These are phyloP conservation scores for Flaveria trinervia DNA, from an alignment of 129 eudicot genomes.

Conservation along the genomic window DNA sequence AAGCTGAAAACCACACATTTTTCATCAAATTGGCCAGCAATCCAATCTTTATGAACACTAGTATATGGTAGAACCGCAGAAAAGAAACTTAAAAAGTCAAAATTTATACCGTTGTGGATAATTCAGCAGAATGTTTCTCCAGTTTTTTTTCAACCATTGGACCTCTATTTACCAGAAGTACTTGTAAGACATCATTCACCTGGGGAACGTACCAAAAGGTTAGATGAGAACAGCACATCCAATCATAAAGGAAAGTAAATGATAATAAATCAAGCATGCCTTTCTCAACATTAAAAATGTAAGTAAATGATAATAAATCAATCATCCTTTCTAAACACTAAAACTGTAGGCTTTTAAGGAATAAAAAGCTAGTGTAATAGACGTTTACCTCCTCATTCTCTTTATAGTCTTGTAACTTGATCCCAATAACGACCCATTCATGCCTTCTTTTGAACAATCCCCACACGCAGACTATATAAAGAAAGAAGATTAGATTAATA, in stretches of 20 bases:
- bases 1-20: constrained; percentile 49
- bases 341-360: not conserved
- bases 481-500: not conserved
- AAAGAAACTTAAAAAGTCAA: constrained; percentile 12
- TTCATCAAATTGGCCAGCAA: constrained; percentile 6
- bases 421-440: constrained; percentile 21
- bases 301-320: not conserved
- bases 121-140: constrained; percentile 56
- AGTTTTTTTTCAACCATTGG: constrained; percentile 49
- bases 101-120: constrained; percentile 48
- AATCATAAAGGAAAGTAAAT: not conserved
- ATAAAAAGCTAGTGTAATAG: not conserved
- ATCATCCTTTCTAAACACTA: not conserved
- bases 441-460: constrained; percentile 34
- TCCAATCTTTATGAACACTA: not conserved
- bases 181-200: constrained; percentile 62
- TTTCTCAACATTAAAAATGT: too few relatives aligned
- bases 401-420: constrained; percentile 34
- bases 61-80: not conserved
- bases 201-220: constrained; percentile 19
- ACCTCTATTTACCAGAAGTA: constrained; percentile 49
- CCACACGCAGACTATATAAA: constrained; percentile 28
- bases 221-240: not conserved
- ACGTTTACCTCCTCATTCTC: constrained; percentile 39
- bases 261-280: not conserved